Conservation (phyloP, 1,139 yeast species). For the Lodderomyces beijingensis region DNA sequence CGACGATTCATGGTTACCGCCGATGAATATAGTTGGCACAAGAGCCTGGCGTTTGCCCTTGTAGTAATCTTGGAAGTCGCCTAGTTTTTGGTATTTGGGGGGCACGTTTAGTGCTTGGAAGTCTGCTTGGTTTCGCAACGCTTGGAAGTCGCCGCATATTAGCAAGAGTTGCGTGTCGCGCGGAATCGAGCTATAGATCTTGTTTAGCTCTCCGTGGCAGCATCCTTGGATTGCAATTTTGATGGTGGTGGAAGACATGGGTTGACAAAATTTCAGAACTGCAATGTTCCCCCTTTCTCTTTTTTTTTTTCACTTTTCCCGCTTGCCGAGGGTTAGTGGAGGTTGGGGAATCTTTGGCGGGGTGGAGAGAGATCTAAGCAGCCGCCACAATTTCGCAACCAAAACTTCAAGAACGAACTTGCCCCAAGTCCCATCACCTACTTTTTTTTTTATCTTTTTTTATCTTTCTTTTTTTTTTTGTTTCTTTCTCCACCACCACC, state of each 20-base stretch:
- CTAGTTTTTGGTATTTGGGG: conserved; percentile 51
- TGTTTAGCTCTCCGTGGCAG: conserved; percentile 78
- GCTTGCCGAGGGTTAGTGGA: too few relatives aligned
- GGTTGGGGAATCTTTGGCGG: too few relatives aligned
- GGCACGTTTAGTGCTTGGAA: conserved; percentile 64
- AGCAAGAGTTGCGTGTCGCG: conserved; percentile 57
- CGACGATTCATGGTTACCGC: conserved; percentile 95
- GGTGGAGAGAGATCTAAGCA: too few relatives aligned
- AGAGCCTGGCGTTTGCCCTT: conserved; percentile 63
- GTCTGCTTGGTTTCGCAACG: conserved; percentile 63
- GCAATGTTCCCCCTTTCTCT: not conserved
- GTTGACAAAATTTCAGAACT: not conserved
- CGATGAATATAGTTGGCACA: conserved; percentile 73
- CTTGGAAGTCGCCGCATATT: conserved; percentile 85
- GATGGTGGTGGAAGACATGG: too few relatives aligned
- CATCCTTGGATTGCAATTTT: conserved; percentile 83
- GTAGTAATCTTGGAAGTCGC: conserved; percentile 78
- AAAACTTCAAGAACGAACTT: too few relatives aligned
- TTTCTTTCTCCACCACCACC: not conserved
- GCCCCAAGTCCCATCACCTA: too few relatives aligned
- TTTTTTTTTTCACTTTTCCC: not conserved
- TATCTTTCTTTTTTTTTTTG: not conserved
- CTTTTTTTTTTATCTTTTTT: not conserved
- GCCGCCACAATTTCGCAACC: too few relatives aligned
- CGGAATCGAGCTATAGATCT: conserved; percentile 45